Evolutionary conservation across 2,329 filamentous ascomycete species (phyloP).

Genomic region (Karstenula rhodostoma): DNA sequence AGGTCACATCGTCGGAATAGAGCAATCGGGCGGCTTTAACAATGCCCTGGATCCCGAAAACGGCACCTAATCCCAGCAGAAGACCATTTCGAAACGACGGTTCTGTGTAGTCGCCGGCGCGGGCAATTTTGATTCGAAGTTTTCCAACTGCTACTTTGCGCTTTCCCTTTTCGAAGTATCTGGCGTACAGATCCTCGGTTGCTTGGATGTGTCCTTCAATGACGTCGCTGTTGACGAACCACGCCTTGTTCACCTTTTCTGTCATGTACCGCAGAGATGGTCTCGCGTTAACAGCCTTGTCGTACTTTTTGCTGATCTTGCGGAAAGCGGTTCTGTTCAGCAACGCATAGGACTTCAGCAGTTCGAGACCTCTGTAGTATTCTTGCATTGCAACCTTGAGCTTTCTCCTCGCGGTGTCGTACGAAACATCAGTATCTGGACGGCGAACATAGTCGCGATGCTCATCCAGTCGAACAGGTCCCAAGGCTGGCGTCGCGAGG

Average conservation of each 20-base stretch:
- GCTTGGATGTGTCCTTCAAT: conserved; percentile 80
- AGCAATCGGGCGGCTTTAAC: conserved; percentile 49
- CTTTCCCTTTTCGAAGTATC: conserved; percentile 94
- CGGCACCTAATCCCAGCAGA: conserved; percentile 51
- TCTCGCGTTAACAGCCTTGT: conserved; percentile 84
- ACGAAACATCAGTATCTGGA: conserved; percentile 69
- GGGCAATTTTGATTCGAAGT: conserved; percentile 73
- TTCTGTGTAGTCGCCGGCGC: conserved; percentile 66
- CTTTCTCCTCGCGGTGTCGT: conserved; percentile 88
- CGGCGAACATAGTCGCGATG: conserved; percentile 55
- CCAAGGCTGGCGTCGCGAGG: conserved; percentile 54
- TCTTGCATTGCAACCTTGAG: conserved; percentile 91
- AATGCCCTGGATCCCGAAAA: conserved; percentile 55
- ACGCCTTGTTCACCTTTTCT: conserved; percentile 87
- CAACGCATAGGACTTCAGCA: conserved; percentile 89
- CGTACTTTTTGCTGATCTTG: conserved; percentile 99
- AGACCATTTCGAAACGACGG: conserved; percentile 67
- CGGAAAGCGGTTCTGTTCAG: conserved; percentile 93
- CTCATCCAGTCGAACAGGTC: conserved; percentile 41
- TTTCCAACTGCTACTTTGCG: conserved; percentile 91
- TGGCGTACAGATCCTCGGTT: conserved; percentile 89
- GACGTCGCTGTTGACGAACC: conserved; percentile 90
- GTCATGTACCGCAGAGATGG: conserved; percentile 84
- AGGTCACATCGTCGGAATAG: conserved; percentile 29
- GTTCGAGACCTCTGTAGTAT: conserved; percentile 88